Evolutionary conservation across 352 stramenopile genomes (phyloP).

Genomic region (Globisporangium carolinianum): DNA sequence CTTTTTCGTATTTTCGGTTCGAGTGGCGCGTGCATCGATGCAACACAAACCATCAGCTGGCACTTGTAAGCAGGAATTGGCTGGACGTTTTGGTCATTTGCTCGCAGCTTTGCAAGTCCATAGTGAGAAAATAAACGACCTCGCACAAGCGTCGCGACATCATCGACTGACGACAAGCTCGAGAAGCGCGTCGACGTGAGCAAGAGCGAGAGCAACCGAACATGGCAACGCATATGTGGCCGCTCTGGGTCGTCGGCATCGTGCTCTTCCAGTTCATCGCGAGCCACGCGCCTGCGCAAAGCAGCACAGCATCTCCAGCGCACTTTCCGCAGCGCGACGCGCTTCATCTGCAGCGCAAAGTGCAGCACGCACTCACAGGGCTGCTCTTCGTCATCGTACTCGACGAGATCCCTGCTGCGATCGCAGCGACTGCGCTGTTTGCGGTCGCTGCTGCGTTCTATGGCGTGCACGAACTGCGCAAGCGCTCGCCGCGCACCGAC

Average conservation of each 20-base stretch:
- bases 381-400: conserved; percentile 37
- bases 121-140: too few relatives aligned
- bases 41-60: too few relatives aligned
- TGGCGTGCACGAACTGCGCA: conserved; percentile 25
- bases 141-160: too few relatives aligned
- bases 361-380: conserved; percentile 43
- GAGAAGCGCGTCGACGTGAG: too few relatives aligned
- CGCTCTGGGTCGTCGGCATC: conserved; percentile 25
- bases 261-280: conserved; percentile 35
- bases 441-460: conserved; percentile 30
- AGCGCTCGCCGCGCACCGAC: conserved; percentile 20
- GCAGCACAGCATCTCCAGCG: not conserved
- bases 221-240: too few relatives aligned
- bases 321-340: conserved; percentile 20
- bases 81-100: too few relatives aligned
- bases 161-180: too few relatives aligned
- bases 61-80: too few relatives aligned
- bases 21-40: too few relatives aligned
- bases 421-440: conserved; percentile 22
- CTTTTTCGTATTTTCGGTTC: too few relatives aligned
- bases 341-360: conserved; percentile 40
- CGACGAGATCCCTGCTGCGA: conserved; percentile 15
- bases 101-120: too few relatives aligned
- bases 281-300: conserved; percentile 4
- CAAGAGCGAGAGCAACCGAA: too few relatives aligned